Percentiles rank a stretch among this genome's conserved stretches.
phyloP scores from a whole-genome alignment of 2,329 filamentous ascomycete species.

The Curvularia verruculosa region DNA sequence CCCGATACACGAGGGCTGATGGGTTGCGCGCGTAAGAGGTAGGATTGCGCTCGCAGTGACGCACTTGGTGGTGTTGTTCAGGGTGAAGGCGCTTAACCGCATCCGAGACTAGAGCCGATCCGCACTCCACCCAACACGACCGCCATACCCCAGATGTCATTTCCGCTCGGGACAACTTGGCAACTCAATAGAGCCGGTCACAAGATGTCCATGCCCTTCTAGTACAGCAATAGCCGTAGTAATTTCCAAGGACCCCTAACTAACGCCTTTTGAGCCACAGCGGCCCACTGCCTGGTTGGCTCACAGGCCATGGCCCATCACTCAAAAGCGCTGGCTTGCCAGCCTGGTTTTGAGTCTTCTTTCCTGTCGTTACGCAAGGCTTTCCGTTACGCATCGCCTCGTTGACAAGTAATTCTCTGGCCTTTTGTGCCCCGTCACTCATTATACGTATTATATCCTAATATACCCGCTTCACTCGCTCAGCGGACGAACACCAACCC shows the following conservation, averaged over 20 bases:
- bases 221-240: slow-evolving; percentile 28
- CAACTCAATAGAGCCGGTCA: slow-evolving; percentile 29
- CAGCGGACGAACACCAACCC: slow-evolving; percentile 70
- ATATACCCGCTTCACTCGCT: slow-evolving; percentile 79
- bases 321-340: slow-evolving; percentile 42
- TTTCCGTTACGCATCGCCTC: slow-evolving; percentile 42
- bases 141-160: slow-evolving; percentile 40
- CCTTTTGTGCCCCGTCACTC: slow-evolving; percentile 48
- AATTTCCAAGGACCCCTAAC: slow-evolving; percentile 45
- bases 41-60: slow-evolving; percentile 17
- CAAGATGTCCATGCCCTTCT: slow-evolving; percentile 34
- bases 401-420: slow-evolving; percentile 36
- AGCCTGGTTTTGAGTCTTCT: slow-evolving; percentile 21
- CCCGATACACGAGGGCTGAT: slow-evolving; percentile 1
- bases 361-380: slow-evolving; percentile 39
- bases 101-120: slow-evolving; percentile 4
- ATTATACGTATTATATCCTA: slow-evolving; percentile 37
- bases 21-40: slow-evolving; percentile 6
- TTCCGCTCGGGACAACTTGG: slow-evolving; percentile 36
- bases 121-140: slow-evolving; percentile 11
- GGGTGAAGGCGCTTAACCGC: slow-evolving; percentile 10
- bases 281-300: slow-evolving; percentile 10
- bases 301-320: slow-evolving; percentile 28
- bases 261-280: slow-evolving; percentile 29
- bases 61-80: slow-evolving; percentile 15